Evolutionary conservation across 202 grass and related monocot genomes (phyloP).

Genomic region (Miscanthus sacchariflorus): DNA sequence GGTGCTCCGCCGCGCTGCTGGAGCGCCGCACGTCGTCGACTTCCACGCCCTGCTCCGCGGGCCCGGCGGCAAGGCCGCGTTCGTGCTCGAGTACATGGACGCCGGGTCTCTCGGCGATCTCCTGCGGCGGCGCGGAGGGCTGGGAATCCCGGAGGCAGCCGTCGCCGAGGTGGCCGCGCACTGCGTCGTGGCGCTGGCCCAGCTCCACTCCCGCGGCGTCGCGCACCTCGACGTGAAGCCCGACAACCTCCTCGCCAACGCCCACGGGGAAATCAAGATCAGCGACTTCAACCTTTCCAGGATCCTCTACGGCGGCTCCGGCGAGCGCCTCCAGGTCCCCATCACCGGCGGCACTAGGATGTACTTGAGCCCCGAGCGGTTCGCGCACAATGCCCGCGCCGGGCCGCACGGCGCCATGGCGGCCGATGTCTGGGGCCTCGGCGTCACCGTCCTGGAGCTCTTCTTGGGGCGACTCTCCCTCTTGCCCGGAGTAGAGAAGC

Average conservation of each 20-base stretch:
- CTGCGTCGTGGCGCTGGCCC: constrained; percentile 44
- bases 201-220: constrained; percentile 57
- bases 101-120: constrained; percentile 47
- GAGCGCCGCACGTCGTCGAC: constrained; percentile 16
- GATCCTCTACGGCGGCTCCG: not conserved
- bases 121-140: not conserved
- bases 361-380: not conserved
- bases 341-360: not conserved
- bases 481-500: not conserved
- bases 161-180: constrained; percentile 57
- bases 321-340: not conserved
- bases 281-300: constrained; percentile 30
- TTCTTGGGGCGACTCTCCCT: constrained; percentile 5
- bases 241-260: constrained; percentile 54
- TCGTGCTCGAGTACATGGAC: constrained; percentile 66
- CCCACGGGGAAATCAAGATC: constrained; percentile 48
- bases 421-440: not conserved
- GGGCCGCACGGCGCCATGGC: not conserved
- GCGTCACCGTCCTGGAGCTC: constrained; percentile 9
- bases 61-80: not conserved
- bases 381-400: not conserved
- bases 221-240: constrained; percentile 80
- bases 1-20: constrained; percentile 25
- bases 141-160: constrained; percentile 49
- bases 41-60: constrained; percentile 33